Conservation (phyloP, 169 alveolate genomes). For the Neospora caninum region DNA sequence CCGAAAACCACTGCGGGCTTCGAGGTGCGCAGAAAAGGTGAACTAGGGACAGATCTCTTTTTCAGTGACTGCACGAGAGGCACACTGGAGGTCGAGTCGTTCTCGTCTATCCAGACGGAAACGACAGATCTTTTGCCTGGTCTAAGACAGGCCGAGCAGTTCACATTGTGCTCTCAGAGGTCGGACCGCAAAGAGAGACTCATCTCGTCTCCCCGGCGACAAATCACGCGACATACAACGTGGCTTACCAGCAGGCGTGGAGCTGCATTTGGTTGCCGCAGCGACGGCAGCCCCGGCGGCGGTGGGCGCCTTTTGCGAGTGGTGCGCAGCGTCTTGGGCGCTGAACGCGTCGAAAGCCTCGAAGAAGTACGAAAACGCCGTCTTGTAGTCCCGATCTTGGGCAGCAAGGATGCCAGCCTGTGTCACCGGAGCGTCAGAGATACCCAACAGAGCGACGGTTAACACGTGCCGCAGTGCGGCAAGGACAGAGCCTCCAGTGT, state of each 20-base stretch:
- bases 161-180: too few relatives aligned
- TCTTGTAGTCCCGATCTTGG: constrained; percentile 86
- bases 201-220: too few relatives aligned
- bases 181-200: too few relatives aligned
- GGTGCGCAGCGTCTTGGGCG: constrained; percentile 79
- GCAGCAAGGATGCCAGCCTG: constrained; percentile 66
- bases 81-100: too few relatives aligned
- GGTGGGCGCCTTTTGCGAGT: background rate
- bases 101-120: too few relatives aligned
- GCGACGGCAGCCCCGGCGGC: background rate
- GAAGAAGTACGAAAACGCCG: constrained; percentile 96
- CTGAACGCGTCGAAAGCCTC: constrained; percentile 95
- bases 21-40: too few relatives aligned
- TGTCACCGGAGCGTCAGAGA: background rate
- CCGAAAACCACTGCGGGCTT: too few relatives aligned
- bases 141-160: too few relatives aligned
- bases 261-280: background rate
- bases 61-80: too few relatives aligned
- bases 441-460: background rate
- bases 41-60: too few relatives aligned
- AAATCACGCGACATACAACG: too few relatives aligned
- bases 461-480: background rate
- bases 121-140: too few relatives aligned
- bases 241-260: background rate
- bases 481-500: background rate